Base-by-base conservation (phyloP, 352 stramenopile genomes). In the Poterioochromonas sp. region DNA sequence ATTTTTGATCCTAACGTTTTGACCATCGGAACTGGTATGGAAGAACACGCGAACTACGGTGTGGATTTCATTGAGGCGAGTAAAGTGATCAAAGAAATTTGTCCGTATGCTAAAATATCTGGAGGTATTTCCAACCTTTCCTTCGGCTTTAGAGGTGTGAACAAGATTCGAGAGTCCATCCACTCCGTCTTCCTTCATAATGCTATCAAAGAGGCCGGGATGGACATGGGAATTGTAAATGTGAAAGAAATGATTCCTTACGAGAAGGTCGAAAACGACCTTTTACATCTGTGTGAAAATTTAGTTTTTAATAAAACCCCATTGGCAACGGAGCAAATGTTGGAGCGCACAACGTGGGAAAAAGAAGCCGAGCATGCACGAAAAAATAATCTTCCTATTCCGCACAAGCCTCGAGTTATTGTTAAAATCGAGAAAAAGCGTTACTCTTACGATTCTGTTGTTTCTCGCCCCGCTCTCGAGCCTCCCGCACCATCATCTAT, bases 201-300 rank as follows among this genome's bases (percentile, higher is more conserved):
- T 83, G 93, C 92, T 0, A 93, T 96, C 70, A 78, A 88, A 40
- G 82, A 96, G 47, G 92, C 92, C 76, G 94, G 94, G 41, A 98
- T 98, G 94, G 94, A 98, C 85, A 96, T 98, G 86, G 94, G 94
- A 80, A 98, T 98, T 83, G 94, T 98, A 53, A 98, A 98, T 84
- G 90, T 93, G 8, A 86, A 89, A 49, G 88, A 93, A 79, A 91
- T 95, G 86, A 63, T 93, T 22, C 65, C 76, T 22, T 71, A 88
- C 51, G 80, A 76, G 44, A 86, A 89, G 73, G 78, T 92, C 32
- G 83, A 89, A 68, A 44, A 78, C 58, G 58, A 73, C 32, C 18
- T 78, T 12, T 34, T 37, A 35, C 0, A 34, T 15, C 26, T 78
- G 20, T 65, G 43, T 32, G 63, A 90, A 88, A 86, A 83, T 90